These are phyloP conservation scores for Ogataea parapolymorpha DNA, from an alignment of 805 yeast genomes.

Conservation along the genomic window DNA sequence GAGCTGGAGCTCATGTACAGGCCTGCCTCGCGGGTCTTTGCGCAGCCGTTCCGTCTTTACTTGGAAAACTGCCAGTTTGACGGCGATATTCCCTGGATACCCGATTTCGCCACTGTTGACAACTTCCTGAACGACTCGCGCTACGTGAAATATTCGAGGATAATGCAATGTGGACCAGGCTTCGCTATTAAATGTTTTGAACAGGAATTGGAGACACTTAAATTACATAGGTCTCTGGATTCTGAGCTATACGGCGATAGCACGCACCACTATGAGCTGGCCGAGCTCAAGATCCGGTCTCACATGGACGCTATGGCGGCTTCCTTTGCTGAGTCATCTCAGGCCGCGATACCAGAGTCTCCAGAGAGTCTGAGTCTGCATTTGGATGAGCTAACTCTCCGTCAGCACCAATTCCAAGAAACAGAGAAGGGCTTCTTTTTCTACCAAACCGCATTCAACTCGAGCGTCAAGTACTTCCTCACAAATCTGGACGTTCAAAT, in stretches of 20 bases:
- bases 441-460: slow-evolving; percentile 66
- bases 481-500: slow-evolving; percentile 80
- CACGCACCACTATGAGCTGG: slow-evolving; percentile 50
- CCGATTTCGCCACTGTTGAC: slow-evolving; percentile 24
- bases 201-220: slow-evolving; percentile 55
- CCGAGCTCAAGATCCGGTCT: slow-evolving; percentile 51
- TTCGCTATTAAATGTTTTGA: slow-evolving; percentile 55
- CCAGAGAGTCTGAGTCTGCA: slow-evolving; percentile 2
- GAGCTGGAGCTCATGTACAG: slow-evolving; percentile 65
- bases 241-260: slow-evolving; percentile 57
- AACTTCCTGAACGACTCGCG: slow-evolving; percentile 22
- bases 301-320: slow-evolving; percentile 39
- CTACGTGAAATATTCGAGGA: slow-evolving; percentile 54
- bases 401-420: slow-evolving; percentile 15
- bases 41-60: slow-evolving; percentile 31
- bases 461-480: slow-evolving; percentile 63
- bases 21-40: slow-evolving; percentile 29
- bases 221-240: slow-evolving; percentile 53
- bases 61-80: slow-evolving; percentile 21
- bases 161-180: slow-evolving; percentile 61
- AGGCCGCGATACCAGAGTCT: slow-evolving; percentile 4
- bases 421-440: slow-evolving; percentile 56
- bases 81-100: slow-evolving; percentile 58
- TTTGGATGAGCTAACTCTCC: slow-evolving; percentile 18
- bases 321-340: slow-evolving; percentile 25